Evolutionary conservation across 768 basidiomycete species (phyloP).

Genomic region (Neoboletus brunneissimus): DNA sequence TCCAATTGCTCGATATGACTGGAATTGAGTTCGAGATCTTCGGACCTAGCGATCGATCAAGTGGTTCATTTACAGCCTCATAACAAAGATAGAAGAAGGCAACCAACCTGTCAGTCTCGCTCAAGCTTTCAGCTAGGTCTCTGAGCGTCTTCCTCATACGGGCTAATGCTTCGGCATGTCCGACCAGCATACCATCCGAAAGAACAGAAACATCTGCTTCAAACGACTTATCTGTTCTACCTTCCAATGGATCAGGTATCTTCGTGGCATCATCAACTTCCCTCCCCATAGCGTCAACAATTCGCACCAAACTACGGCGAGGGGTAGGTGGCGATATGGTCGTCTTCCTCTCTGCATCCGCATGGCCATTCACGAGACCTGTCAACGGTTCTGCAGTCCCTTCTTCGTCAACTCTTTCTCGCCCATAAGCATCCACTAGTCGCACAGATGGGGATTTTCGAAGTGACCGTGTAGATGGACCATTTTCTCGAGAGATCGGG

Average conservation of each 20-base stretch:
- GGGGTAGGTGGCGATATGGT: slow-evolving; percentile 15
- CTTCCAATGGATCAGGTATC: slow-evolving; percentile 33
- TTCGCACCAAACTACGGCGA: slow-evolving; percentile 45
- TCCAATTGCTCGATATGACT: slow-evolving; percentile 50
- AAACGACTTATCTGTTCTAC: slow-evolving; percentile 15
- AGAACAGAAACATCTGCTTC: slow-evolving; percentile 21
- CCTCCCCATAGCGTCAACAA: slow-evolving; percentile 70
- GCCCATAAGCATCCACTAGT: slow-evolving; percentile 71
- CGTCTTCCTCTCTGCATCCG: slow-evolving; percentile 19
- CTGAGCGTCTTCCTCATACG: slow-evolving; percentile 58
- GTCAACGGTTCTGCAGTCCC: neutral
- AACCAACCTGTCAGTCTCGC: slow-evolving; percentile 54
- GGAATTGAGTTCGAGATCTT: slow-evolving; percentile 39
- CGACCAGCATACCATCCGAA: slow-evolving; percentile 24
- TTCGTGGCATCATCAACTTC: slow-evolving; percentile 42
- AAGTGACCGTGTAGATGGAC: slow-evolving; percentile 32
- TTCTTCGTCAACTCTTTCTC: slow-evolving; percentile 36
- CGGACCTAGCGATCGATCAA: slow-evolving; percentile 35
- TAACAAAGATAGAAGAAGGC: slow-evolving; percentile 2
- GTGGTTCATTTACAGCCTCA: slow-evolving; percentile 4
- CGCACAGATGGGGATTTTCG: slow-evolving; percentile 55
- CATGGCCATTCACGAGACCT: slow-evolving; percentile 7
- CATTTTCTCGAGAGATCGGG: slow-evolving; percentile 27
- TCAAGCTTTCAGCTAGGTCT: slow-evolving; percentile 53
- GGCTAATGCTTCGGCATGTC: slow-evolving; percentile 51